Percentiles rank a stretch among this genome's conserved stretches.
Evolutionary conservation across 2,329 filamentous ascomycete species (phyloP).

Genomic region (Fusarium burgessii): DNA sequence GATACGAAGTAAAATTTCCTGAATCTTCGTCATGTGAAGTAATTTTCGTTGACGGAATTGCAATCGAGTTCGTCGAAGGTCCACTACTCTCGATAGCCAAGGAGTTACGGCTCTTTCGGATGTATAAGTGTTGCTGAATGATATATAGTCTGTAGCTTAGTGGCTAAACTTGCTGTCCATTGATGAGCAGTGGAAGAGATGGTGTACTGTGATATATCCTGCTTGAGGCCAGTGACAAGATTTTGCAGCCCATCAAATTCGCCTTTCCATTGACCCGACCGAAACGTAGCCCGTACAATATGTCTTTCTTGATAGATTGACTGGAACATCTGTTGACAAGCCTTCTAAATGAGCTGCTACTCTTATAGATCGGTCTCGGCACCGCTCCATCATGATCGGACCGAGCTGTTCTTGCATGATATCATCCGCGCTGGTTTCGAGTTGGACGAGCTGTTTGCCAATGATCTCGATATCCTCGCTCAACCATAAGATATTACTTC

Average conservation of each 20-base stretch:
- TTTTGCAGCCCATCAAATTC: neutral
- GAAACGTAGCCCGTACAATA: neutral
- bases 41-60: neutral
- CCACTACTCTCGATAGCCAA: neutral
- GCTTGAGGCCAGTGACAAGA: neutral
- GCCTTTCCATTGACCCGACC: conserved; percentile 4
- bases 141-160: neutral
- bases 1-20: neutral
- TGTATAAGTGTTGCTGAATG: neutral
- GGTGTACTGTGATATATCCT: neutral
- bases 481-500: neutral
- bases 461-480: neutral
- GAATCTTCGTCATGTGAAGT: rapidly evolving
- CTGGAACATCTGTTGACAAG: neutral
- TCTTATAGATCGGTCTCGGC: neutral
- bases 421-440: neutral
- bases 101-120: neutral
- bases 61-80: rapidly evolving
- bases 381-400: conserved; percentile 13
- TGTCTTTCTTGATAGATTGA: rapidly evolving
- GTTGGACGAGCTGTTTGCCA: neutral
- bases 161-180: neutral
- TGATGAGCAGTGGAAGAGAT: rapidly evolving
- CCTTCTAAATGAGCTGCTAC: neutral
- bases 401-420: conserved; percentile 11